These are phyloP conservation scores for Acanthamoeba triangularis DNA, from an alignment of 208 protist genomes.

Conservation along the genomic window DNA sequence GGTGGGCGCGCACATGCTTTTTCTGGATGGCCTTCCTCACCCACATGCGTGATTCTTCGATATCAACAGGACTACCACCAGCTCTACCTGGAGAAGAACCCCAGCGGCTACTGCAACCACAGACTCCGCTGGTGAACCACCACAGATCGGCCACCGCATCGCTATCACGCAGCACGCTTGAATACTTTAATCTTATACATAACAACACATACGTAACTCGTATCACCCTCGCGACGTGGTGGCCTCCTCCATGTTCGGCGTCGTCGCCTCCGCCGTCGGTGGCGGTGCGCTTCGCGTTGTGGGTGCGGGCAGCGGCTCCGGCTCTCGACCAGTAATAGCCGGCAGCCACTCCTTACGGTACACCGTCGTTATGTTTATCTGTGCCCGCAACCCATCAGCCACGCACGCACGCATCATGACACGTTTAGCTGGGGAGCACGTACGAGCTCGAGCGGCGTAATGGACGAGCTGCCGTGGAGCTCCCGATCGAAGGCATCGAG, in stretches of 20 bases:
- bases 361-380: neutral
- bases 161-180: no score
- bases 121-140: neutral
- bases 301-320: neutral
- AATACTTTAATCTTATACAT: no score
- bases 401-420: neutral
- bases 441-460: neutral
- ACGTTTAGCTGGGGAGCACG: neutral
- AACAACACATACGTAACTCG: no score
- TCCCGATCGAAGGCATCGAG: neutral
- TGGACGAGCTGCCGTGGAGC: neutral
- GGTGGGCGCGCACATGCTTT: neutral
- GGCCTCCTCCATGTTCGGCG: no score
- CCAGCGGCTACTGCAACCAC: conserved; percentile 67
- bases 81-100: conserved; percentile 80
- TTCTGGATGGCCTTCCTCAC: neutral
- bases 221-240: no score
- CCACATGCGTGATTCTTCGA: neutral
- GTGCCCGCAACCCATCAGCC: neutral
- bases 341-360: neutral
- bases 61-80: conserved; percentile 79
- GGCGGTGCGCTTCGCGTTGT: no score
- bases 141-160: no score
- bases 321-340: neutral
- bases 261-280: no score